phyloP scores from a whole-genome alignment of 768 basidiomycete species.

The Tylopilus sp. region DNA sequence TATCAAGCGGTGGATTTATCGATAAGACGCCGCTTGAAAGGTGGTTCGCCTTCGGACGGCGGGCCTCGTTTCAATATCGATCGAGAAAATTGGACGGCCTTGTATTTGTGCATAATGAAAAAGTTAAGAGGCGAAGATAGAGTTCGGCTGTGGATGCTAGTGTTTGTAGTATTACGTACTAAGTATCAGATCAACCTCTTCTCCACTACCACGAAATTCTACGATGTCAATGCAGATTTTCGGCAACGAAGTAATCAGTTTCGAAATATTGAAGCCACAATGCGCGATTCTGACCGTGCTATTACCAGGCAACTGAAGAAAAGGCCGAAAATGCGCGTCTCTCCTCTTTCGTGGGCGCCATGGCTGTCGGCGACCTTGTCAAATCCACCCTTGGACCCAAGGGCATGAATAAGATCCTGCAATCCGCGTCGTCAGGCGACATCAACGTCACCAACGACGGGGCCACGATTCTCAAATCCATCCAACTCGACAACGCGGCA shows the following conservation, averaged over 20 bases:
- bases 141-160: too few species aligned
- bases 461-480: constrained; percentile 95
- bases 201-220: neutral
- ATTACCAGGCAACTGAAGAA: constrained; percentile 77
- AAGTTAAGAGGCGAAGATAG: too few species aligned
- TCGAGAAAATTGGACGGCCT: too few species aligned
- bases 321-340: constrained; percentile 97
- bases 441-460: constrained; percentile 99
- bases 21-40: too few species aligned
- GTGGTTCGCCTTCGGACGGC: too few species aligned
- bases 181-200: constrained; percentile 2
- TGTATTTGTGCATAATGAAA: too few species aligned
- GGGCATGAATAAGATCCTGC: constrained; percentile 99
- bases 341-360: constrained; percentile 95
- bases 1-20: too few species aligned
- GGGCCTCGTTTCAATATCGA: too few species aligned
- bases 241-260: constrained; percentile 48
- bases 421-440: constrained; percentile 83
- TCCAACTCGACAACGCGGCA: constrained; percentile 96
- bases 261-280: too few species aligned
- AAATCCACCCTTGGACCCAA: constrained; percentile 98
- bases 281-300: constrained; percentile 2
- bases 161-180: neutral
- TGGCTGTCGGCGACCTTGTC: constrained; percentile 96
- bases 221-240: constrained; percentile 63